These are phyloP conservation scores for Blastocystis hominis DNA, from an alignment of 352 stramenopile genomes.

Conservation along the genomic window DNA sequence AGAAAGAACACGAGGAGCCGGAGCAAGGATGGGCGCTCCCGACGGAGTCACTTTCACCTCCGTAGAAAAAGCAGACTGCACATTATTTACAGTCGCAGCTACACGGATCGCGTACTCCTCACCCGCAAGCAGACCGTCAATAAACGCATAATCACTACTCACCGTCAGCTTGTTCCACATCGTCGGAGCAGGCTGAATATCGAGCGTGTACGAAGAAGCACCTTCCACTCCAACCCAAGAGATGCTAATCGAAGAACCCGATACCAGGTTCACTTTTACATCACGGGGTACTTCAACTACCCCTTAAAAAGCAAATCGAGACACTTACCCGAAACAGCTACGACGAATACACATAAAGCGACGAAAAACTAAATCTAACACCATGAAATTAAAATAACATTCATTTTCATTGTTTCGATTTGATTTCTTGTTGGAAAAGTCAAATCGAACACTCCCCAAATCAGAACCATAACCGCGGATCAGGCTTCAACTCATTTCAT, in stretches of 20 bases:
- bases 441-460: neutral
- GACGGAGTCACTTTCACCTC: conserved; percentile 7
- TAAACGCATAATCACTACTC: conserved; percentile 18
- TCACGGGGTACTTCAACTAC: conserved; percentile 23
- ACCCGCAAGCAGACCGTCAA: neutral
- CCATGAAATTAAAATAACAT: neutral
- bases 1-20: conserved; percentile 37
- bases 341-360: neutral
- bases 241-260: conserved; percentile 44
- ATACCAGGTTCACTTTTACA: conserved; percentile 40
- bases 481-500: neutral
- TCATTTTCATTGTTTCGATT: conserved; percentile 34
- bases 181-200: neutral
- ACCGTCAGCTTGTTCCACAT: conserved; percentile 16
- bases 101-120: conserved; percentile 22
- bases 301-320: neutral
- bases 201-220: conserved; percentile 13
- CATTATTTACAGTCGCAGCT: neutral
- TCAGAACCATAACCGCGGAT: neutral
- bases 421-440: neutral
- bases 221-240: neutral
- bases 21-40: conserved; percentile 32
- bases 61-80: neutral
- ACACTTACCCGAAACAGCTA: conserved; percentile 12
- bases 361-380: neutral